These are phyloP conservation scores for Papiliotrema laurentii DNA, from an alignment of 1,284 basidiomycete genomes.

Conservation along the genomic window DNA sequence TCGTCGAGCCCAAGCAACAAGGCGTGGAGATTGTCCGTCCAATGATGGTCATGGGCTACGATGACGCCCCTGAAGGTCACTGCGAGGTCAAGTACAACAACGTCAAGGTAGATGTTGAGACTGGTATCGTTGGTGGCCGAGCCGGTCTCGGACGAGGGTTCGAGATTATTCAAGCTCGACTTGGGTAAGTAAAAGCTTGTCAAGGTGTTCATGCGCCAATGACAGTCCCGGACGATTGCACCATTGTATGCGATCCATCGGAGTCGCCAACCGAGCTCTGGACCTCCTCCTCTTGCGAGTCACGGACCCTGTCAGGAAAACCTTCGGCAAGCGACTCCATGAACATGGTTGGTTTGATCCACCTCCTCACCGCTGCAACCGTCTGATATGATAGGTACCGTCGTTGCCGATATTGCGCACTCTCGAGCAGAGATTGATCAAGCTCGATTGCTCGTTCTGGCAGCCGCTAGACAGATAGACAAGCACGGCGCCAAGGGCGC, in stretches of 20 bases:
- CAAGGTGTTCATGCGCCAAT: conserved; percentile 5
- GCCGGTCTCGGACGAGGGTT: conserved; percentile 82
- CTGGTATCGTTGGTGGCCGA: conserved; percentile 64
- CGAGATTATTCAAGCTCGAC: conserved; percentile 95
- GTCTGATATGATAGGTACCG: conserved; percentile 60
- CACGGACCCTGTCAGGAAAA: conserved; percentile 82
- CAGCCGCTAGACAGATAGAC: conserved; percentile 93
- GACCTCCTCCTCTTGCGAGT: conserved; percentile 88
- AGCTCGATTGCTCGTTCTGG: conserved; percentile 79
- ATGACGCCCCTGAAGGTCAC: conserved; percentile 93
- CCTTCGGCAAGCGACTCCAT: conserved; percentile 86
- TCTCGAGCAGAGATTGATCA: conserved; percentile 90
- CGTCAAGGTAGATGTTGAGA: conserved; percentile 70
- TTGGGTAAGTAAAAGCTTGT: conserved; percentile 60
- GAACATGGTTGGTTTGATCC: conserved; percentile 67
- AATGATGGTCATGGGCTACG: conserved; percentile 90
- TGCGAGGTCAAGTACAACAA: conserved; percentile 93
- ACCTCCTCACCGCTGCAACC: background rate
- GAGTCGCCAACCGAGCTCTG: conserved; percentile 76
- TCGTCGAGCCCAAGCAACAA: conserved; percentile 79
- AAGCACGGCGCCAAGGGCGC: conserved; percentile 86
- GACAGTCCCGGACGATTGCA: conserved; percentile 87
- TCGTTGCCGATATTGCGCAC: conserved; percentile 83
- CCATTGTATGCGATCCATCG: conserved; percentile 97
- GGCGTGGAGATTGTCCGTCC: conserved; percentile 87